A percentile compares a stretch with the other conserved stretches of the same genome.
phyloP scores from a whole-genome alignment of 768 basidiomycete species.

The Tylopilus vinaceipallidus region DNA sequence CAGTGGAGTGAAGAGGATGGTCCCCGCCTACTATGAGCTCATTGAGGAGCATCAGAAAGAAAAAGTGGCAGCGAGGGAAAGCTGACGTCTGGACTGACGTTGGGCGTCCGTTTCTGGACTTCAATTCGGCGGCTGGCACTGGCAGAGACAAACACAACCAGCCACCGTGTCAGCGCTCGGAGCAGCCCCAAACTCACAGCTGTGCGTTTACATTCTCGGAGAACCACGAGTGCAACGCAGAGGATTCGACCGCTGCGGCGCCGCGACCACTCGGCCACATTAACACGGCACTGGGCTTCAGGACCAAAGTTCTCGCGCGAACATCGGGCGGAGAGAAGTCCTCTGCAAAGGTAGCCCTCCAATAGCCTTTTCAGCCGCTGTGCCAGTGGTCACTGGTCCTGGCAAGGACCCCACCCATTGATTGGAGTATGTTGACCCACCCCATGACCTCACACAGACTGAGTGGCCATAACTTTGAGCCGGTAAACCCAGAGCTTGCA shows the following conservation, averaged over 20 bases:
- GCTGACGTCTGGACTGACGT: background rate
- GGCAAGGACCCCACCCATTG: too few relatives aligned
- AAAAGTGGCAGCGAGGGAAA: background rate
- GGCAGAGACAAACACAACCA: constrained; percentile 11
- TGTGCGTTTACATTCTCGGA: background rate
- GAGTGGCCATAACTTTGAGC: background rate
- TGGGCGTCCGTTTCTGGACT: background rate
- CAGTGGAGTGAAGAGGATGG: too few relatives aligned
- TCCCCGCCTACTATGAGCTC: background rate
- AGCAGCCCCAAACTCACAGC: background rate
- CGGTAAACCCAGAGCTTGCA: background rate
- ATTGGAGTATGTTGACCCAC: too few relatives aligned
- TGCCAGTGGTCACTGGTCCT: too few relatives aligned
- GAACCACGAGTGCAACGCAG: background rate
- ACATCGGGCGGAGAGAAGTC: background rate
- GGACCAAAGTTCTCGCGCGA: constrained; percentile 1
- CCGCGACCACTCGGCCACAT: too few relatives aligned
- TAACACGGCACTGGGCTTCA: too few relatives aligned
- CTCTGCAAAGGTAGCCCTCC: background rate
- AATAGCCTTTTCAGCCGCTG: background rate
- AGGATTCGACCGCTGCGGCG: too few relatives aligned
- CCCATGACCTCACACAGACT: too few relatives aligned
- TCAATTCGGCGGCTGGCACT: constrained; percentile 8
- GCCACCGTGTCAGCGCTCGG: background rate
- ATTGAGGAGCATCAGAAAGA: background rate